Percentiles rank a stretch among this genome's conserved stretches.
These are phyloP conservation scores for Colletotrichum acutatum DNA, from an alignment of 2,329 filamentous ascomycete species.

Conservation along the genomic window DNA sequence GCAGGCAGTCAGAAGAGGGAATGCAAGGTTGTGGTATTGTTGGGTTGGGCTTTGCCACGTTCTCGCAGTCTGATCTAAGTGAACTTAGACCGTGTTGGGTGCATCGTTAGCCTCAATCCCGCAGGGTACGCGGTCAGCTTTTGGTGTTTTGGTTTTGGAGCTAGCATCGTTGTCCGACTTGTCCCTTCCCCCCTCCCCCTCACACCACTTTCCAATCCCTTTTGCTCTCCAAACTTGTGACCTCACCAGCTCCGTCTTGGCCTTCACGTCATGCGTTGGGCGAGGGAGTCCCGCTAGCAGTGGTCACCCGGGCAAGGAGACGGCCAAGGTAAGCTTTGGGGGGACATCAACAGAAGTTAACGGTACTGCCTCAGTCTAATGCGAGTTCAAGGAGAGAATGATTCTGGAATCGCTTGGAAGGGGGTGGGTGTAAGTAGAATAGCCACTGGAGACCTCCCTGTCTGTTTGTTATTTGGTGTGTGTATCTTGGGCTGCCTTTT, in stretches of 20 bases:
- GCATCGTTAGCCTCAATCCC: neutral
- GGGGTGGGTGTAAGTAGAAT: neutral
- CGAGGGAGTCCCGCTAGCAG: neutral
- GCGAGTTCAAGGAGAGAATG: neutral
- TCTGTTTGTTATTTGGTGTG: neutral
- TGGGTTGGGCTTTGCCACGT: neutral
- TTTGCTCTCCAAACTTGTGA: neutral
- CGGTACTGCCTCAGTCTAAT: neutral
- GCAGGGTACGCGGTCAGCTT: neutral
- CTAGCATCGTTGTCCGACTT: constrained; percentile 14
- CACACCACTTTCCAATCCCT: neutral
- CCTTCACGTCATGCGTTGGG: neutral
- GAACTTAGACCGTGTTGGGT: neutral
- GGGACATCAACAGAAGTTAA: neutral
- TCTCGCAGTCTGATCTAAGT: constrained; percentile 2
- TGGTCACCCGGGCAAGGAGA: neutral
- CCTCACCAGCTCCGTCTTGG: constrained; percentile 1
- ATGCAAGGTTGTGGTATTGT: neutral
- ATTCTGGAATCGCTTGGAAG: neutral
- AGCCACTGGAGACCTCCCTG: neutral
- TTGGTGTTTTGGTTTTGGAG: neutral
- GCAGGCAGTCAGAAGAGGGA: neutral
- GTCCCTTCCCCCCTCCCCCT: neutral
- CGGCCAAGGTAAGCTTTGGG: neutral
- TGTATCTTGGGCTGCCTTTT: neutral